Base-by-base conservation (phyloP, 2,329 filamentous ascomycete genomes). In the Pseudocercospora fijiensis region DNA sequence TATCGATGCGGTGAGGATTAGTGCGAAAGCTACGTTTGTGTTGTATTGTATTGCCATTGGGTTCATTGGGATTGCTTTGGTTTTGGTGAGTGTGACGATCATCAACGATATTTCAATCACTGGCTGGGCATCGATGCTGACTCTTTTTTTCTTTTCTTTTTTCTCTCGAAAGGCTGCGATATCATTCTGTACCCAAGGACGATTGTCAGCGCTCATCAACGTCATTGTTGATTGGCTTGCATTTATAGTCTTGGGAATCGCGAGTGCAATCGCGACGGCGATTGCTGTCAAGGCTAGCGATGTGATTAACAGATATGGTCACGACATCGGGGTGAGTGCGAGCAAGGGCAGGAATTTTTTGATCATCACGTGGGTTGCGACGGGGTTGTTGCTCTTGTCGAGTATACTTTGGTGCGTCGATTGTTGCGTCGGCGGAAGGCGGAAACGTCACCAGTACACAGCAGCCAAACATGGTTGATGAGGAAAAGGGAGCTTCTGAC, bases 241-340 rank as follows among this genome's bases (percentile, higher is more conserved):
- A 0, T 85, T 86, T 65, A 45, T 86, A 6, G 77, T 86, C 11
- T 83, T 89, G 70, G 89, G 89, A 3, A 87, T 88, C 58, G 87
- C 89, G 55, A 93, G 90, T 20, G 91, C 91, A 69, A 88, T 93
- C 24, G 85, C 87, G 26, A 90, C 85, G 0, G 88, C 89, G 18
- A 75, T 87, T 4, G 81, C 82, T 10, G 79, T 82, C 60, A 85
- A 86, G 73, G 84, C 81, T 3, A 75, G 79, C 1, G 69, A 81
- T 18, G 70, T 83, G 0, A 80, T 88, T 65, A 86, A 86, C 65
- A 73, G 82, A 27, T 79, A 85, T 60, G 84, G 84, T 4, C 74
- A 80, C 16, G 72, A 77, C 0, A 78, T 85, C 26, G 82, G 83
- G 0, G 74, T 87, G 9, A 74, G 77, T 18, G 84, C 82, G 53